A percentile compares a stretch with the other conserved stretches of the same genome.
Conservation (phyloP, 352 stramenopile species). For the Halophytophthora polymorphica region DNA sequence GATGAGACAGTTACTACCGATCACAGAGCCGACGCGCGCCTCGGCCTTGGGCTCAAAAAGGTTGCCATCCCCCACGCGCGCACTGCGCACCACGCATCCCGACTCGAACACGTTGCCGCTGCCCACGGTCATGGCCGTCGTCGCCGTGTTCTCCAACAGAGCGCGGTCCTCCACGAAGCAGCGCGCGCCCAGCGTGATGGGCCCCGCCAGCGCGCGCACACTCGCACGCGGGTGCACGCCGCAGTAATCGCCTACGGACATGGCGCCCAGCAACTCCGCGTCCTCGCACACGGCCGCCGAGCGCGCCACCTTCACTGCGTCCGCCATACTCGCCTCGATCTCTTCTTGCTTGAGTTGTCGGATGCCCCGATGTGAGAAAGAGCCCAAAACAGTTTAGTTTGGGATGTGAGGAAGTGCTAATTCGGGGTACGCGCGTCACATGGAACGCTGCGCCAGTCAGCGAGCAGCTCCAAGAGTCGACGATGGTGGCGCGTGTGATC, state of each 20-base stretch:
- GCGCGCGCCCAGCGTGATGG: constrained; percentile 60
- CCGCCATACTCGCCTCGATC: neutral
- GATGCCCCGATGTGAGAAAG: too few relatives aligned
- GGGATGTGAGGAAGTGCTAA: neutral
- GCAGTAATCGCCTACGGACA: constrained; percentile 39
- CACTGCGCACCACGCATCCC: constrained; percentile 60
- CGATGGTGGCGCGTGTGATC: constrained; percentile 39
- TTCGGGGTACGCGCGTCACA: too few relatives aligned
- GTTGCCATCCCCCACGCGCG: constrained; percentile 58
- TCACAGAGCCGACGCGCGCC: constrained; percentile 46
- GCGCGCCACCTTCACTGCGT: constrained; percentile 21
- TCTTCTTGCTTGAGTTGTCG: too few relatives aligned
- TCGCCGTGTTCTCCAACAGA: constrained; percentile 25
- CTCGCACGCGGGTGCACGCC: constrained; percentile 47
- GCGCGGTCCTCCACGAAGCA: constrained; percentile 71
- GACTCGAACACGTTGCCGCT: constrained; percentile 78
- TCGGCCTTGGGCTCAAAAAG: constrained; percentile 75
- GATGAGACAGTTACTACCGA: constrained; percentile 81
- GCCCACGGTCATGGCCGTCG: constrained; percentile 49
- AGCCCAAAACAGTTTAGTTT: too few relatives aligned
- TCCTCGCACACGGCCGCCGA: constrained; percentile 47
- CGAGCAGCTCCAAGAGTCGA: neutral
- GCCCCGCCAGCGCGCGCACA: constrained; percentile 29
- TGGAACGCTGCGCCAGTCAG: too few relatives aligned
- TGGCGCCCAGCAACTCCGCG: constrained; percentile 36